A percentile compares a stretch with the other conserved stretches of the same genome.
Conservation (phyloP, 306 rosid species). For the Glycyrrhiza uralensis region DNA sequence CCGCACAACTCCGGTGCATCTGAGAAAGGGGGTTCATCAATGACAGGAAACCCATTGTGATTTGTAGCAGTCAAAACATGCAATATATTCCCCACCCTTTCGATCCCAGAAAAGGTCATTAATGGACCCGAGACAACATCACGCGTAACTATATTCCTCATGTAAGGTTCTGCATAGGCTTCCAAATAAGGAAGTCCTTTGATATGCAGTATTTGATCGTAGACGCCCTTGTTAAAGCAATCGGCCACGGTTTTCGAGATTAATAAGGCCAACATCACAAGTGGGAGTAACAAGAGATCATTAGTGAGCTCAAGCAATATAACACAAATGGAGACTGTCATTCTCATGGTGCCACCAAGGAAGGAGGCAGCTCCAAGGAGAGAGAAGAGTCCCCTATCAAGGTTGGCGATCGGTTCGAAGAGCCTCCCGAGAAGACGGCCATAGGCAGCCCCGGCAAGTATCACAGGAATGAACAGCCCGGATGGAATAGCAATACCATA, state of each 20-base stretch:
- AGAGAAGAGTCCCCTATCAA: slow-evolving; percentile 73
- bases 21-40: slow-evolving; percentile 80
- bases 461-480: slow-evolving; percentile 94
- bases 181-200: slow-evolving; percentile 90
- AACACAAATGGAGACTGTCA: slow-evolving; percentile 90
- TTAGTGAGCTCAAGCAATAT: slow-evolving; percentile 94
- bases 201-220: slow-evolving; percentile 72
- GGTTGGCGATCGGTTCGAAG: slow-evolving; percentile 46
- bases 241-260: slow-evolving; percentile 82
- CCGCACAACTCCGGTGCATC: slow-evolving; percentile 72
- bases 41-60: slow-evolving; percentile 92
- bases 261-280: slow-evolving; percentile 75
- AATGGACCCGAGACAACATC: slow-evolving; percentile 87
- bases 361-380: slow-evolving; percentile 92
- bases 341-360: slow-evolving; percentile 98
- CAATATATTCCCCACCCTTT: slow-evolving; percentile 61
- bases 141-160: slow-evolving; percentile 61
- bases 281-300: slow-evolving; percentile 85
- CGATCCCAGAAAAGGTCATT: slow-evolving; percentile 62
- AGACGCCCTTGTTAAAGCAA: slow-evolving; percentile 78
- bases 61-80: slow-evolving; percentile 57
- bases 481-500: slow-evolving; percentile 95
- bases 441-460: slow-evolving; percentile 87
- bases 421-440: slow-evolving; percentile 79
- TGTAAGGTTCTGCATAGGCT: slow-evolving; percentile 88